A percentile compares a stretch with the other conserved stretches of the same genome.
Conservation (phyloP, 306 rosid genomes). For the Prosopis cineraria region DNA sequence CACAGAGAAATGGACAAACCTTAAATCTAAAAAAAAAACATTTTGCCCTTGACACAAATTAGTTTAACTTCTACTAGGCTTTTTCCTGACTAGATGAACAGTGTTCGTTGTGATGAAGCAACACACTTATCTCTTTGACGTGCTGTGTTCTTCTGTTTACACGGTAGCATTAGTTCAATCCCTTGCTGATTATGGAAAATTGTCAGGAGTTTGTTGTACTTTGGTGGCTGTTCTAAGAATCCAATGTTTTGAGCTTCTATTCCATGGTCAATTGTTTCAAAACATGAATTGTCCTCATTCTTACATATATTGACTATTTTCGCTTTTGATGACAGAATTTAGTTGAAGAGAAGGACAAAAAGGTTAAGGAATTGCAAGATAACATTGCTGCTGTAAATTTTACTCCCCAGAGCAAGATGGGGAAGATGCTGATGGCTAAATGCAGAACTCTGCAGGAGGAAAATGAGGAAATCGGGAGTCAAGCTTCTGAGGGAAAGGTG, state of each 20-base stretch:
- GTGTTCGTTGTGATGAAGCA: not conserved
- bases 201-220: slow-evolving; percentile 21
- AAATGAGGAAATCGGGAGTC: slow-evolving; percentile 96
- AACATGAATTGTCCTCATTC: not conserved
- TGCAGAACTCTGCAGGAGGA: slow-evolving; percentile 95
- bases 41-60: slow-evolving; percentile 1
- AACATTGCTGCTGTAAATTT: slow-evolving; percentile 81
- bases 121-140: slow-evolving; percentile 6
- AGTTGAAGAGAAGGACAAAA: slow-evolving; percentile 91
- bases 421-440: slow-evolving; percentile 94
- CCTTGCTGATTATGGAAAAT: not conserved
- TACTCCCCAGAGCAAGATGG: slow-evolving; percentile 96
- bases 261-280: slow-evolving; percentile 3
- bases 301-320: not conserved
- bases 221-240: slow-evolving; percentile 13
- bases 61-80: not conserved
- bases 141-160: not conserved
- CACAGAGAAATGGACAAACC: not conserved
- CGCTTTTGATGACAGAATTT: slow-evolving; percentile 55
- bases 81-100: not conserved
- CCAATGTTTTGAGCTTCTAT: slow-evolving; percentile 2
- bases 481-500: slow-evolving; percentile 98
- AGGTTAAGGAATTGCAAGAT: slow-evolving; percentile 85
- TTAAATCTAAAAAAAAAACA: not conserved
- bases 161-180: slow-evolving; percentile 18